Evolutionary conservation across 208 protist species (phyloP).

Genomic region (Wallacemonas sp.): DNA sequence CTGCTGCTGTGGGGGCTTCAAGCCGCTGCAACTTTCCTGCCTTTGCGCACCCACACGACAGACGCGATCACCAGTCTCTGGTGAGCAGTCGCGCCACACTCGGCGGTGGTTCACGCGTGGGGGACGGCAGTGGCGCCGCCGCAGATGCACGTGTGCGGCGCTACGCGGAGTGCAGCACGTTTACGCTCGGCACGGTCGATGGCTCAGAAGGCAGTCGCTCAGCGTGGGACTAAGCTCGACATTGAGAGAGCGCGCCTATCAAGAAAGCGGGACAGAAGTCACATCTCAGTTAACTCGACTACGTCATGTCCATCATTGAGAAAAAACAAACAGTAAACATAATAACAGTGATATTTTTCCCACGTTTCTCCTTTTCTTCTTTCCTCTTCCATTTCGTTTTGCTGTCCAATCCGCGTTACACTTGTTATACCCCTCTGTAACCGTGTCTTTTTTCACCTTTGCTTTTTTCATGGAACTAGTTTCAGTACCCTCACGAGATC

Average conservation of each 20-base stretch:
- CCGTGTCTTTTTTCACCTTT: background rate
- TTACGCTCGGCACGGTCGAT: background rate
- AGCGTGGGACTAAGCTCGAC: background rate
- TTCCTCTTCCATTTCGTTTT: background rate
- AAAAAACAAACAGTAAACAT: too few relatives aligned
- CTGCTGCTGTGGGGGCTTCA: too few relatives aligned
- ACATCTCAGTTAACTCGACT: too few relatives aligned
- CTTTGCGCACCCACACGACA: too few relatives aligned
- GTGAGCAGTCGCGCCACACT: too few relatives aligned
- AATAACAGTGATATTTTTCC: too few relatives aligned
- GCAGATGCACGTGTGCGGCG: too few relatives aligned
- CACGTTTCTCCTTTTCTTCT: background rate
- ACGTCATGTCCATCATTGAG: too few relatives aligned
- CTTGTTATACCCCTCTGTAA: background rate
- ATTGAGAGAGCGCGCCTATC: background rate
- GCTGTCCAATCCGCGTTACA: background rate
- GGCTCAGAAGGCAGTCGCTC: background rate
- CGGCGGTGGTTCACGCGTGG: too few relatives aligned
- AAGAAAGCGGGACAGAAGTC: background rate
- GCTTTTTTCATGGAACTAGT: background rate
- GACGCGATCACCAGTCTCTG: background rate
- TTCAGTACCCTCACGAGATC: too few relatives aligned
- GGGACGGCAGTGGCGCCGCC: too few relatives aligned
- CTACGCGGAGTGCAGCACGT: background rate
- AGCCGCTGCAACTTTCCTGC: too few relatives aligned